A percentile compares a stretch with the other conserved stretches of the same genome.
phyloP scores from a whole-genome alignment of 176 grass and related monocot species.

The Thalia dealbata region DNA sequence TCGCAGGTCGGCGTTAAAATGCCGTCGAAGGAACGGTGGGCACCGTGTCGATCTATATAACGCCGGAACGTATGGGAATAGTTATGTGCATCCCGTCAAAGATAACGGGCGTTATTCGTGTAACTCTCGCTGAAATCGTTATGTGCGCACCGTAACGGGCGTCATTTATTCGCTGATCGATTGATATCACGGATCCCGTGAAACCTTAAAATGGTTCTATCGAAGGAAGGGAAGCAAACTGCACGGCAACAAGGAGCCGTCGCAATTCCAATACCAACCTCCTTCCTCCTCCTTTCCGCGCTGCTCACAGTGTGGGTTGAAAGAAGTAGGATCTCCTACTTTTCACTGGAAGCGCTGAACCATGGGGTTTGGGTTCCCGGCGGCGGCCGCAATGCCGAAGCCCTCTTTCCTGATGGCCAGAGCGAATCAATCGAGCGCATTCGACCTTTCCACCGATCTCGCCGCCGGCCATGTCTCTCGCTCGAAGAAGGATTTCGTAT shows the following conservation, averaged over 20 bases:
- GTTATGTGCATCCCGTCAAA: too few species aligned
- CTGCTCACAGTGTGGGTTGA: neutral
- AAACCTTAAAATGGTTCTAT: neutral
- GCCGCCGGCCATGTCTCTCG: slow-evolving; percentile 19
- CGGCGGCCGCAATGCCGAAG: neutral
- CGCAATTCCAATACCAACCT: neutral
- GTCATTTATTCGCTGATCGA: too few species aligned
- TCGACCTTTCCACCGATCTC: slow-evolving; percentile 28
- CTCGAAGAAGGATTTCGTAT: slow-evolving; percentile 55
- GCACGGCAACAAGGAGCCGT: neutral
- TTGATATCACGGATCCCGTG: too few species aligned
- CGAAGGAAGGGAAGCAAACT: neutral
- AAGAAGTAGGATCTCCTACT: neutral
- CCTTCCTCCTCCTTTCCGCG: neutral
- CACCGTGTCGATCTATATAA: too few species aligned
- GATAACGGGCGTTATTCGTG: too few species aligned
- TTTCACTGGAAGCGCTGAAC: neutral
- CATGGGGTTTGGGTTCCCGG: neutral
- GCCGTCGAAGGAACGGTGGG: too few species aligned
- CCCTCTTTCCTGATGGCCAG: slow-evolving; percentile 13
- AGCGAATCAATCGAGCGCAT: slow-evolving; percentile 14
- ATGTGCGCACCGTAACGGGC: too few species aligned
- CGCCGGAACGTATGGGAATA: too few species aligned
- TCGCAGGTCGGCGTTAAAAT: too few species aligned
- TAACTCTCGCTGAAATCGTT: too few species aligned